A percentile compares a stretch with the other conserved stretches of the same genome.
phyloP scores from a whole-genome alignment of 2,329 filamentous ascomycete genomes.

The Fusarium chuoi region DNA sequence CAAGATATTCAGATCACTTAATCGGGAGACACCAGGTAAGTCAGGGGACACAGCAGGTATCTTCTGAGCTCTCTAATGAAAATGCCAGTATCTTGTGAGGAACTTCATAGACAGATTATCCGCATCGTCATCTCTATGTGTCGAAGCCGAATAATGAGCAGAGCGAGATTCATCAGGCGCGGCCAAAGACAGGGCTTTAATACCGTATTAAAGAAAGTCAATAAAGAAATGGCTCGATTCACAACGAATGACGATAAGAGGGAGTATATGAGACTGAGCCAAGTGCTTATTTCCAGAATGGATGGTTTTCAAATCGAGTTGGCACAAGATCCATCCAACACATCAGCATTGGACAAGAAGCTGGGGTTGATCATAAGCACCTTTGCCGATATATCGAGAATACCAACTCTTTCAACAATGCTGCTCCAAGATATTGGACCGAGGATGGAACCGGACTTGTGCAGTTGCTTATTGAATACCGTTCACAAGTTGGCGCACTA shows the following conservation, averaged over 20 bases:
- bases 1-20: slow-evolving; percentile 20
- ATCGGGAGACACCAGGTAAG: neutral
- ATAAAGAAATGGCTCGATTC: neutral
- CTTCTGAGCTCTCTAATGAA: neutral
- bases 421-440: neutral
- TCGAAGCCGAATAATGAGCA: slow-evolving; percentile 13
- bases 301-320: neutral
- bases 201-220: neutral
- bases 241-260: neutral
- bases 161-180: neutral
- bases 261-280: neutral
- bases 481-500: slow-evolving; percentile 33
- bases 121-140: slow-evolving; percentile 21
- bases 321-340: neutral
- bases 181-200: neutral
- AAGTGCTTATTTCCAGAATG: neutral
- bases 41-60: neutral
- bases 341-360: neutral
- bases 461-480: slow-evolving; percentile 10
- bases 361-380: slow-evolving; percentile 8
- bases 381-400: slow-evolving; percentile 7
- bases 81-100: neutral
- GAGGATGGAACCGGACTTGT: neutral
- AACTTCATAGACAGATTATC: neutral
- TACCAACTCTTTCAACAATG: slow-evolving; percentile 1